phyloP scores from a whole-genome alignment of 352 stramenopile genomes.

The Phytophthora pluvialis region DNA sequence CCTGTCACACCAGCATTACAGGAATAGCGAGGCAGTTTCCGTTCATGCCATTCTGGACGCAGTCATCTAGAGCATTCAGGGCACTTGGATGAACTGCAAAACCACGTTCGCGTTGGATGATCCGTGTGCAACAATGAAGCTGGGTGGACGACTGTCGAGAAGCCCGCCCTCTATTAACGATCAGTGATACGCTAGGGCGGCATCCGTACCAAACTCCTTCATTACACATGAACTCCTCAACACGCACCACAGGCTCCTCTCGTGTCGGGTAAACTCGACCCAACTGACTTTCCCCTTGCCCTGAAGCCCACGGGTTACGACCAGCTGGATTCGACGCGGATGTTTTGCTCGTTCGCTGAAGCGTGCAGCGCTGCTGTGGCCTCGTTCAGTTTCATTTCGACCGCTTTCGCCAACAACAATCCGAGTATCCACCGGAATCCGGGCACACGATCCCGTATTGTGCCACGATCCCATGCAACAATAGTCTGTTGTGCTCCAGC shows the following conservation, averaged over 20 bases:
- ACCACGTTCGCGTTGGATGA: no score
- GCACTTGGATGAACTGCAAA: no score
- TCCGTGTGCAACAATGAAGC: no score
- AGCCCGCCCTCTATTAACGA: no score
- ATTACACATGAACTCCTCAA: no score
- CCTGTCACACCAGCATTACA: conserved; percentile 1
- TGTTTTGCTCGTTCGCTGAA: conserved; percentile 24
- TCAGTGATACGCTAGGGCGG: no score
- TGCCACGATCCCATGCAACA: conserved; percentile 18
- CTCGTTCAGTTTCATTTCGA: conserved; percentile 31
- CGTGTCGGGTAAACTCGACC: no score
- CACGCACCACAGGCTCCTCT: neutral
- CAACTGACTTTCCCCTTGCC: no score
- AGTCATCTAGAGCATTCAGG: neutral
- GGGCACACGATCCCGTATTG: conserved; percentile 21
- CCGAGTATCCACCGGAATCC: conserved; percentile 15
- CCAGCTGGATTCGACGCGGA: conserved; percentile 18
- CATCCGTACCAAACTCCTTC: no score
- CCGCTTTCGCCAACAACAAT: conserved; percentile 12
- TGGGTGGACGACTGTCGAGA: no score
- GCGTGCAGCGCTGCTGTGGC: neutral
- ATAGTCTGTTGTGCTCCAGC: conserved; percentile 5
- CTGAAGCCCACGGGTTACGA: neutral
- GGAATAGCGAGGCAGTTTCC: conserved; percentile 24
- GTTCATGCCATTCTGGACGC: neutral